Base-by-base conservation (phyloP, 2,329 filamentous ascomycete genomes). In the Aureobasidium sp. region DNA sequence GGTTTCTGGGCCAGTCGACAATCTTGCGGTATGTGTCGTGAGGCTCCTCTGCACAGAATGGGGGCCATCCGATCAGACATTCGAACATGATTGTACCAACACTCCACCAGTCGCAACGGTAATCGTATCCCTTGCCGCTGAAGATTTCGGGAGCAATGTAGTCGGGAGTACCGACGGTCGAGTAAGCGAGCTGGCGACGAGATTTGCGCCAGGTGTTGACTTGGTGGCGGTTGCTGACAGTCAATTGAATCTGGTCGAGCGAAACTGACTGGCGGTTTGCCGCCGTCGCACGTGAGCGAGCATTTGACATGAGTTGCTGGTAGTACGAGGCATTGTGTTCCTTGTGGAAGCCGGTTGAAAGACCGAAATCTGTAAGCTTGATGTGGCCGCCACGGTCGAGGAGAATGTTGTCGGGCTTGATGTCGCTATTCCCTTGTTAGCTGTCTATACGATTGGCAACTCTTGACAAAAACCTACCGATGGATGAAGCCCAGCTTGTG, bases 1-100 rank as follows among this genome's bases (percentile, higher is more conserved):
- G 75, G 56, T 91, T 90, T 66, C 95, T 86, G 54, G 88, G 84
- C 93, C 93, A 98, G 74, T 96, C 95, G 63, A 98, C 90, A 69
- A 98, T 98, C 79, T 98, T 98, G 61, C 91, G 86, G 73, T 98
- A 98, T 1, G 93, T 97, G 70, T 97, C 93, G 66, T 95, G 91
- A 56, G 90, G 88, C 68, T 97, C 91, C 69, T 98, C 93, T 17
- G 93, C 91, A 69, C 93, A 98, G 80, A 98, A 98, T 25, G 93
- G 93, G 53, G 93, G 93, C 93, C 93, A 98, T 63, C 93, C 93
- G 57, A 98, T 90, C 61, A 98, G 78, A 70, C 93, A 98, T 72
- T 98, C 93, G 64, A 97, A 98, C 93, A 98, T 97, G 73, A 98
- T 98, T 39, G 93, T 96, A 50, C 93, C 93, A 45, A 98, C 80